phyloP scores from a whole-genome alignment of 306 rosid species.

The Datisca glomerata region DNA sequence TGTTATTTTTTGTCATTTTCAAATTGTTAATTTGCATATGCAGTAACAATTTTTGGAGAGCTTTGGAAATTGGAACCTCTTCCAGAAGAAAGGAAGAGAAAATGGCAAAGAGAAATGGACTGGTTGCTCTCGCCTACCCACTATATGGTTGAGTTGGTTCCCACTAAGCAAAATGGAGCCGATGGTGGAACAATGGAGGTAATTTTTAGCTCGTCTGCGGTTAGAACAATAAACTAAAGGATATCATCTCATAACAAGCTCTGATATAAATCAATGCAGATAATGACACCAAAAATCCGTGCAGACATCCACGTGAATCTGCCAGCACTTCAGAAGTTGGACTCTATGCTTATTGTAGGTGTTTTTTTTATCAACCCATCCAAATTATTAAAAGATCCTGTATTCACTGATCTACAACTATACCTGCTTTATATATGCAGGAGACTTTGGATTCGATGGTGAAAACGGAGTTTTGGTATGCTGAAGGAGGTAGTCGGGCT shows the following conservation, averaged over 20 bases:
- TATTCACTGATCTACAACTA: neutral
- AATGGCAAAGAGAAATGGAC: slow-evolving; percentile 80
- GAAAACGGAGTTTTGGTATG: slow-evolving; percentile 76
- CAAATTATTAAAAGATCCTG: too few relatives aligned
- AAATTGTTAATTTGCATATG: slow-evolving; percentile 16
- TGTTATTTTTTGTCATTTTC: neutral
- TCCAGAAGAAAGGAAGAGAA: slow-evolving; percentile 58
- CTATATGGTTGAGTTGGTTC: slow-evolving; percentile 94
- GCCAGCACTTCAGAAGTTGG: slow-evolving; percentile 93
- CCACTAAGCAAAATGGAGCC: slow-evolving; percentile 74
- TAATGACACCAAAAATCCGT: slow-evolving; percentile 90
- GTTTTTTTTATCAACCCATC: slow-evolving; percentile 13
- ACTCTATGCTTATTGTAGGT: slow-evolving; percentile 88
- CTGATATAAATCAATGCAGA: too few relatives aligned
- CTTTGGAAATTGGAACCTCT: slow-evolving; percentile 93
- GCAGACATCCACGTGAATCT: slow-evolving; percentile 86
- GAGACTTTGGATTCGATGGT: slow-evolving; percentile 84
- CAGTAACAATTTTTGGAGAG: slow-evolving; percentile 85
- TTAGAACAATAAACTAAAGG: neutral
- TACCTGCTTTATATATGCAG: slow-evolving; percentile 20
- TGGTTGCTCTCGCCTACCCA: slow-evolving; percentile 91
- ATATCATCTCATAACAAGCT: too few relatives aligned
- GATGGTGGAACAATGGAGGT: slow-evolving; percentile 84
- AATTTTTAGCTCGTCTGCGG: slow-evolving; percentile 14
- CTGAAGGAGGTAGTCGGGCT: slow-evolving; percentile 70